Conservation (phyloP, 768 basidiomycete species). For the Butyriboletus loyo region DNA sequence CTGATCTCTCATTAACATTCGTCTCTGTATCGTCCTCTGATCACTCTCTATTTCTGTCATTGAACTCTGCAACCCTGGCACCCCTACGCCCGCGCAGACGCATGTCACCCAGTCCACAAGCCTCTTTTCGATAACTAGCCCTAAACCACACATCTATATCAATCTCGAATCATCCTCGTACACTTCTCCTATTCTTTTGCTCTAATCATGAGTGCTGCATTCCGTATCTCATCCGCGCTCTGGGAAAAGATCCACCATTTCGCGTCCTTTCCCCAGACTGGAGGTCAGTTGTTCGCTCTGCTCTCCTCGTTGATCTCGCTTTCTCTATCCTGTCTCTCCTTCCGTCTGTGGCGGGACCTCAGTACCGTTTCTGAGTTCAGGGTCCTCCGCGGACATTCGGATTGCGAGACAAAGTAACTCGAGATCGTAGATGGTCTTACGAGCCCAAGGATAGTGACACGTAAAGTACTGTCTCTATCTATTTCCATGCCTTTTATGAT, state of each 20-base stretch:
- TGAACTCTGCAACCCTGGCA: slow-evolving; percentile 17
- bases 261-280: slow-evolving; percentile 89
- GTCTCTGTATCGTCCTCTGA: background rate
- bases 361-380: background rate
- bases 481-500: background rate
- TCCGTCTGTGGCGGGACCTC: background rate
- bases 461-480: background rate
- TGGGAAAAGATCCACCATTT: slow-evolving; percentile 93
- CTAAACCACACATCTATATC: background rate
- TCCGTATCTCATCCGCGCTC: slow-evolving; percentile 70
- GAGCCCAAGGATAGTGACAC: background rate
- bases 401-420: background rate
- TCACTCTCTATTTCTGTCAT: background rate
- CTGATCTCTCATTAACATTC: slow-evolving; percentile 9
- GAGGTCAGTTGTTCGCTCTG: slow-evolving; percentile 50
- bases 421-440: background rate
- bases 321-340: background rate
- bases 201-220: slow-evolving; percentile 40
- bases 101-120: slow-evolving; percentile 13
- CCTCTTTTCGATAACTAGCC: slow-evolving; percentile 13
- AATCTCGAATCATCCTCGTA: background rate
- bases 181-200: background rate
- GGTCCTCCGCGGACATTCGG: slow-evolving; percentile 1
- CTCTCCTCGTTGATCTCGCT: background rate
- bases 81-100: slow-evolving; percentile 18